These are phyloP conservation scores for Fusarium dlaminii DNA, from an alignment of 2,329 filamentous ascomycete genomes.

Conservation along the genomic window DNA sequence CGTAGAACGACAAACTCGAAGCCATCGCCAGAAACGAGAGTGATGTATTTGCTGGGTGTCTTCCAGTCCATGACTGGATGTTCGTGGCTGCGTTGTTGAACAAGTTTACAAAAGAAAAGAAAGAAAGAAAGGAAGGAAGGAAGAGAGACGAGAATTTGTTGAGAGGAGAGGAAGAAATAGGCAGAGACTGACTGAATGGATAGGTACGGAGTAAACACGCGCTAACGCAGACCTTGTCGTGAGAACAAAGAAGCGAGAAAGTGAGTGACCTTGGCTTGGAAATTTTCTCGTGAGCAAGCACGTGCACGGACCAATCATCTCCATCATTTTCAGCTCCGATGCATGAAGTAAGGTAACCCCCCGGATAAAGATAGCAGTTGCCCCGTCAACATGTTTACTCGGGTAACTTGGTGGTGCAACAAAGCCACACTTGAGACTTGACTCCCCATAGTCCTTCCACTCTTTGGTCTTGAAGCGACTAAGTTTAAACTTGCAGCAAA, in stretches of 20 bases:
- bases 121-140: constrained; percentile 9
- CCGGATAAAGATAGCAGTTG: constrained; percentile 41
- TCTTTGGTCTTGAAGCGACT: constrained; percentile 20
- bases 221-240: neutral
- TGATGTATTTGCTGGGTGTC: constrained; percentile 73
- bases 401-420: constrained; percentile 42
- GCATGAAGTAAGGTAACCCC: constrained; percentile 4
- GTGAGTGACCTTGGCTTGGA: neutral
- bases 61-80: constrained; percentile 35
- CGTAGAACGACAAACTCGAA: constrained; percentile 81
- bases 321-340: constrained; percentile 27
- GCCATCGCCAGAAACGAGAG: constrained; percentile 78
- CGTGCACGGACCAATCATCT: constrained; percentile 37
- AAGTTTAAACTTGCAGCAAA: constrained; percentile 31
- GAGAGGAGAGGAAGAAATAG: constrained; percentile 13
- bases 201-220: constrained; percentile 13
- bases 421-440: constrained; percentile 39
- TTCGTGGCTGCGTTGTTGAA: neutral
- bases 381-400: constrained; percentile 49
- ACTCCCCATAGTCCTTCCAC: constrained; percentile 35
- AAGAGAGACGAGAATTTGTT: neutral
- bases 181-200: constrained; percentile 9
- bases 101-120: constrained; percentile 1
- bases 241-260: constrained; percentile 8
- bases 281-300: constrained; percentile 32